Conservation (phyloP, 331 rosid genomes). For the Ulmus americana region DNA sequence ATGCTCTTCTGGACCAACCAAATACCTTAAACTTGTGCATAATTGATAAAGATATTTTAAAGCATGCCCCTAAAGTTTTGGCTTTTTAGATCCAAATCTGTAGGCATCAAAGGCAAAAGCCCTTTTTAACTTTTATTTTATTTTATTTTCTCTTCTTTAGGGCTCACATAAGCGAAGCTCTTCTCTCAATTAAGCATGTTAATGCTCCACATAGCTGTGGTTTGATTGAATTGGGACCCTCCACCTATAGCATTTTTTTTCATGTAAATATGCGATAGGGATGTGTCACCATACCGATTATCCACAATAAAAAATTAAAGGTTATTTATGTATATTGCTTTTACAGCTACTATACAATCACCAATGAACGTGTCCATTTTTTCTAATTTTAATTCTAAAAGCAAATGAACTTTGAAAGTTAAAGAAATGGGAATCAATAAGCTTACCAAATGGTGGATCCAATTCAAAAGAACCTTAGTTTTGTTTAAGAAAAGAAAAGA, state of each 20-base stretch:
- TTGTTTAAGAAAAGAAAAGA: no score
- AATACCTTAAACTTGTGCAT: slow-evolving; percentile 25
- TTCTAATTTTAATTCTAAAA: no score
- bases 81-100: slow-evolving; percentile 45
- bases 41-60: slow-evolving; percentile 25
- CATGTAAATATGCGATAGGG: slow-evolving; percentile 1
- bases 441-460: no score
- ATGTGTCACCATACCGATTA: slow-evolving; percentile 5
- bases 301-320: not conserved
- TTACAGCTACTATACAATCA: not conserved
- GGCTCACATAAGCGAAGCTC: slow-evolving; percentile 28
- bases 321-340: not conserved
- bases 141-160: no score
- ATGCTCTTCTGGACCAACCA: slow-evolving; percentile 20
- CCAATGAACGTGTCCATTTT: slow-evolving; percentile 9
- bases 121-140: not conserved
- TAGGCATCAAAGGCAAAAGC: slow-evolving; percentile 28
- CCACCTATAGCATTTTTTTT: slow-evolving; percentile 7
- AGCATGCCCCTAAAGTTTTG: slow-evolving; percentile 51
- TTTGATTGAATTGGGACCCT: slow-evolving; percentile 48
- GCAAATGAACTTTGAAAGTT: no score
- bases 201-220: slow-evolving; percentile 55
- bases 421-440: no score
- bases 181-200: slow-evolving; percentile 33
- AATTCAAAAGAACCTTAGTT: no score